phyloP scores from a whole-genome alignment of 2,329 filamentous ascomycete genomes.

The Diaporthe batatas region DNA sequence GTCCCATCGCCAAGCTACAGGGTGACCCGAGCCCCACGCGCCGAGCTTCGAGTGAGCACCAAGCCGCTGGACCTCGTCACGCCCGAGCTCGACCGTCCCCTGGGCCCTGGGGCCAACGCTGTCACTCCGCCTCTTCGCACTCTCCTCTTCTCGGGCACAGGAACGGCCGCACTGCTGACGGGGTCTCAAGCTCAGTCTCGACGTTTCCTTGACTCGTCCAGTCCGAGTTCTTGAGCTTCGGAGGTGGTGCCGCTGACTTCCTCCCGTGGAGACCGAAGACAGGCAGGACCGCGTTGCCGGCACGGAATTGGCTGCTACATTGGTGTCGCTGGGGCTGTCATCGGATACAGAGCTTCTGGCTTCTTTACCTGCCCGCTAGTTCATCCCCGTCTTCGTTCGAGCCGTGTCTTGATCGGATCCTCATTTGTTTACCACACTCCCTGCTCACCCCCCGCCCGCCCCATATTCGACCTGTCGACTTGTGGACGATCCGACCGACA shows the following conservation, averaged over 20 bases:
- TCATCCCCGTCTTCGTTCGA: neutral
- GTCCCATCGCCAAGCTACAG: conserved; percentile 3
- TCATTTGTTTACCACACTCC: neutral
- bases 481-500: neutral
- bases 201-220: neutral
- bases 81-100: neutral
- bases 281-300: neutral
- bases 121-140: neutral
- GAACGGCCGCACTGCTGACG: neutral
- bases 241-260: neutral
- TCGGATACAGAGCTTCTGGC: neutral
- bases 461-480: neutral
- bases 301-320: neutral
- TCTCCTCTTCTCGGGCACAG: neutral
- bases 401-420: neutral
- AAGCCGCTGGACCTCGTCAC: neutral
- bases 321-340: neutral
- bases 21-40: neutral
- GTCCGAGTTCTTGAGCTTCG: neutral
- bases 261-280: conserved; percentile 1
- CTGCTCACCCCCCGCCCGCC: neutral
- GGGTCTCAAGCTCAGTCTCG: neutral
- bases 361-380: neutral
- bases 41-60: neutral
- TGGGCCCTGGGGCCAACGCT: neutral